Conservation (phyloP, 1,284 basidiomycete genomes). For the Puccinia novopanici region DNA sequence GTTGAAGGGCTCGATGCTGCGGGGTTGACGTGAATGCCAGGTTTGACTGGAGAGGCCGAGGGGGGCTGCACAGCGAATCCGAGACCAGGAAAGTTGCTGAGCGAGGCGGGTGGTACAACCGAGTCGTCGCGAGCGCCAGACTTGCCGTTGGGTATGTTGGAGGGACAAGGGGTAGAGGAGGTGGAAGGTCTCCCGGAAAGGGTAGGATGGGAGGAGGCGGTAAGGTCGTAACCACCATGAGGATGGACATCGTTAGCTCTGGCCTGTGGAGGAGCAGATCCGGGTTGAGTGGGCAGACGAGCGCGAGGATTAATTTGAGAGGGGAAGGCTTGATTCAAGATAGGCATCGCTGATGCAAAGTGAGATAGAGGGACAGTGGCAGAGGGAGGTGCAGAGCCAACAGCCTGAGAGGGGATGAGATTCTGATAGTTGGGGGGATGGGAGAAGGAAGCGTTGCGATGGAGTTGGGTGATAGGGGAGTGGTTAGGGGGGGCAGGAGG, state of each 20-base stretch:
- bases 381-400: constrained; percentile 14
- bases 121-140: constrained; percentile 18
- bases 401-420: constrained; percentile 3
- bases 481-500: constrained; percentile 29
- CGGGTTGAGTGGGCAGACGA: constrained; percentile 10
- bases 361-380: constrained; percentile 24
- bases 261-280: neutral
- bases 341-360: constrained; percentile 18
- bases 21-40: neutral
- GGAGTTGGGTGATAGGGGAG: constrained; percentile 19
- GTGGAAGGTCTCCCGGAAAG: neutral
- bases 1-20: constrained; percentile 3
- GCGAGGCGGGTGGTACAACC: constrained; percentile 12
- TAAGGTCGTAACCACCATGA: neutral
- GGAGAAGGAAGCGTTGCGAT: constrained; percentile 29
- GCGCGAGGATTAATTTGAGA: neutral
- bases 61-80: neutral
- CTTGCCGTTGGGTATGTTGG: constrained; percentile 19
- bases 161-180: neutral
- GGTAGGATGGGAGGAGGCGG: neutral
- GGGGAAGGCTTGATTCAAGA: constrained; percentile 9
- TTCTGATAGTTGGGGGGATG: constrained; percentile 23
- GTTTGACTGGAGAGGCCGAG: neutral
- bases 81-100: constrained; percentile 30
- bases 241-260: neutral